Conservation (phyloP, 2,329 filamentous ascomycete genomes). For the Calonectria henricotiae region DNA sequence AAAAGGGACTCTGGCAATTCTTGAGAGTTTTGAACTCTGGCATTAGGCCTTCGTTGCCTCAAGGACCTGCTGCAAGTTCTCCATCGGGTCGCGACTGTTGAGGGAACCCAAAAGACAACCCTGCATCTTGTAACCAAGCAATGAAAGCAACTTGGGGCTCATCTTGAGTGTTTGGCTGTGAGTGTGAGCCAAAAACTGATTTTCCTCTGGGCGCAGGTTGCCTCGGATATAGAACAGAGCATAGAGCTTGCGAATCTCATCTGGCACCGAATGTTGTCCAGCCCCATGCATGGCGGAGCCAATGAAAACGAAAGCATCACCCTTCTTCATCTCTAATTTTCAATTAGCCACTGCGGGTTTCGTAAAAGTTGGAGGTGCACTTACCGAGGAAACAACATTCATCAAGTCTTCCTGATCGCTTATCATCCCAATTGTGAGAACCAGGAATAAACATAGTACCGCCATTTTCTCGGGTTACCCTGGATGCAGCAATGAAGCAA, state of each 20-base stretch:
- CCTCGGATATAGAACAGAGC: neutral
- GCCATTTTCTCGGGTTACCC: neutral
- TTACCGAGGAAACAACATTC: neutral
- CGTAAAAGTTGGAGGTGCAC: neutral
- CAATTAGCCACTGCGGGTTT: neutral
- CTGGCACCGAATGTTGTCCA: neutral
- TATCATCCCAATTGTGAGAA: neutral
- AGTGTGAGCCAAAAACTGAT: neutral
- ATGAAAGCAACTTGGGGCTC: neutral
- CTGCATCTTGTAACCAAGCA: neutral
- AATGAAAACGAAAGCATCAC: neutral
- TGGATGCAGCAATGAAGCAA: slow-evolving; percentile 2
- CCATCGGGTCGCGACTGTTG: neutral
- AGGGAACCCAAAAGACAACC: neutral
- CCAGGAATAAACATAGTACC: slow-evolving; percentile 2
- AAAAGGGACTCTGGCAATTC: neutral
- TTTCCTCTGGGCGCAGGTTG: neutral
- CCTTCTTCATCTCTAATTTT: neutral
- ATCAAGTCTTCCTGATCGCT: neutral
- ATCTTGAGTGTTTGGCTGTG: neutral
- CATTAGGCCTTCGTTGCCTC: neutral
- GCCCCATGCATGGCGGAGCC: neutral
- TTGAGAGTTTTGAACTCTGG: neutral
- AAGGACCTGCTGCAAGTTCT: neutral
- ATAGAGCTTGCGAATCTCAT: neutral